A percentile compares a stretch with the other conserved stretches of the same genome.
Evolutionary conservation across 257 asterid species (phyloP).

Genomic region (Rubia yunnanensis): DNA sequence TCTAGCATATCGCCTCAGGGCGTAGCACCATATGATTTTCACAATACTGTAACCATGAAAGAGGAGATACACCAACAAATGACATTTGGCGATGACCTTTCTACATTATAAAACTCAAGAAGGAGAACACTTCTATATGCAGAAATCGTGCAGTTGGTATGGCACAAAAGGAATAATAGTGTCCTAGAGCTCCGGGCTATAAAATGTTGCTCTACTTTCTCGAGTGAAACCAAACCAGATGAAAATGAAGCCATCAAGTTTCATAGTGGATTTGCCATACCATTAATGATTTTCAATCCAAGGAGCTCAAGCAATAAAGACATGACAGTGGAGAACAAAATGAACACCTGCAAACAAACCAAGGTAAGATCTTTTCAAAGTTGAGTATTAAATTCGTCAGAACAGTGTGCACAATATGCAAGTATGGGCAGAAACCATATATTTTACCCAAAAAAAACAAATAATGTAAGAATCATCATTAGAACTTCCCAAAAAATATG

Average conservation of each 20-base stretch:
- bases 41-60: background rate
- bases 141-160: background rate
- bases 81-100: background rate
- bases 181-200: background rate
- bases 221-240: background rate
- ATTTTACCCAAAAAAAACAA: background rate
- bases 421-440: background rate
- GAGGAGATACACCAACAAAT: background rate
- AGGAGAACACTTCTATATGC: background rate
- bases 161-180: background rate
- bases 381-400: background rate
- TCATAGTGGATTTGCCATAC: conserved; percentile 27
- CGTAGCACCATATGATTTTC: background rate
- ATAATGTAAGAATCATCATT: background rate
- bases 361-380: conserved; percentile 1
- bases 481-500: background rate
- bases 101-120: background rate
- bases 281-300: conserved; percentile 57
- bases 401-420: background rate
- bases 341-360: conserved; percentile 55
- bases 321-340: conserved; percentile 54
- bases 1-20: background rate
- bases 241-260: background rate
- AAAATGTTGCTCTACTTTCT: background rate
- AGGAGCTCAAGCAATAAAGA: conserved; percentile 62